Evolutionary conservation across 345 rosid species (phyloP), one percentile per base, ranked within the genome.

Genomic region (Sonneratia alba): DNA sequence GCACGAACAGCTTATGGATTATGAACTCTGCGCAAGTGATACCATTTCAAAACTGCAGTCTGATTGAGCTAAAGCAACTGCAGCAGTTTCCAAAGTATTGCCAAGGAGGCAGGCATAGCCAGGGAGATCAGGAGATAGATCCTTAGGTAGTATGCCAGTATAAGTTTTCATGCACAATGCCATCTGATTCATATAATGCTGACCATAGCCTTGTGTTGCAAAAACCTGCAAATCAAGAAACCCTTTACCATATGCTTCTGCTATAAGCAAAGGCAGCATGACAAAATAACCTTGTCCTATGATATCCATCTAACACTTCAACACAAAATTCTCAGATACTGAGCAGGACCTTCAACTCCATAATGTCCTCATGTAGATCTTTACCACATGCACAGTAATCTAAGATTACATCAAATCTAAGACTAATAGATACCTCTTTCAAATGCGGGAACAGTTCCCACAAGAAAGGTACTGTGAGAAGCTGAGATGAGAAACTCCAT

Each of bases 21-120:
- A 42, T n/a, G 66, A 34, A 67, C 7, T 57, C 42, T 55, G 53
- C 40, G 18, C 42, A 15, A 16, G 80, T 67, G 82, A 71, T 81
- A 92, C 99, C 97, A 86, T 83, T 75, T 87, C 93, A 81, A 92
- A 85, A 67, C 94, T 83, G 83, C 98, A 89, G 43, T 81, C 85
- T 40, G 97, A 90, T 79, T 81, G 91, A 61, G 90, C 86, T 73
- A 92, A 82, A 78, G 89, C 81, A 80, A 85, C 86, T 76, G 85
- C 86, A 69, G 98, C 93, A 71, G 87, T 86, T 82, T 96, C 99
- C 80, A 96, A 79, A 15, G 83, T 79, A 76, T 92, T 92, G 74
- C 93, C 99, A 76, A 96, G 96, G 69, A 96, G 90, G 76, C 98
- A 91, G 67, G 98, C 98, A 81, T 85, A 83, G 67, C 91, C 81